These are phyloP conservation scores for Quercus tomentella DNA, from an alignment of 331 rosid genomes.

Conservation along the genomic window DNA sequence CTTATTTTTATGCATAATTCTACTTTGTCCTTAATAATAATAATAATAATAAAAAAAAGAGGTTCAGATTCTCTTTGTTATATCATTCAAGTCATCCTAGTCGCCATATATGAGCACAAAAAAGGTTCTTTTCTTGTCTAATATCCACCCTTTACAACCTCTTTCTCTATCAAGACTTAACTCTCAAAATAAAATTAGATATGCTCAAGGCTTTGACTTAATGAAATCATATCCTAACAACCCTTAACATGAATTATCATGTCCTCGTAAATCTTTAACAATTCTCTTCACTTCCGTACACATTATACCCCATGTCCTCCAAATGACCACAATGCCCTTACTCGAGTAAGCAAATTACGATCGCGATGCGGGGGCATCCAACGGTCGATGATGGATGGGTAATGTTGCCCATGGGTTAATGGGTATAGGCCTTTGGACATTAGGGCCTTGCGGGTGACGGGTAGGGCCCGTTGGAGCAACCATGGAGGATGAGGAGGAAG, in stretches of 20 bases:
- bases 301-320: slow-evolving; percentile 12
- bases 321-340: background rate
- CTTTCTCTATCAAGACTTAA: background rate
- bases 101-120: slow-evolving; percentile 20
- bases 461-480: background rate
- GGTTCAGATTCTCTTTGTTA: slow-evolving; percentile 13
- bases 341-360: slow-evolving; percentile 4
- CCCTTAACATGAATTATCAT: too few relatives aligned
- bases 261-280: background rate
- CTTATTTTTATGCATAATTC: too few relatives aligned
- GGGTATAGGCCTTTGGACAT: slow-evolving; percentile 40
- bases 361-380: slow-evolving; percentile 11
- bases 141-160: slow-evolving; percentile 30
- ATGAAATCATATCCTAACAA: background rate
- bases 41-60: background rate
- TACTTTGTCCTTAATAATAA: too few relatives aligned
- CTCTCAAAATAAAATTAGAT: background rate
- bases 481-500: slow-evolving; percentile 37
- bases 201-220: background rate
- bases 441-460: slow-evolving; percentile 8
- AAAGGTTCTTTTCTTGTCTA: slow-evolving; percentile 18
- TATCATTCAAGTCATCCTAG: slow-evolving; percentile 21
- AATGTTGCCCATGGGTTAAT: slow-evolving; percentile 65
- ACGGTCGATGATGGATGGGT: slow-evolving; percentile 28
- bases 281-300: background rate